A percentile compares a stretch with the other conserved stretches of the same genome.
phyloP scores from a whole-genome alignment of 148 eudicot species.

The Dianthus caryophyllus region DNA sequence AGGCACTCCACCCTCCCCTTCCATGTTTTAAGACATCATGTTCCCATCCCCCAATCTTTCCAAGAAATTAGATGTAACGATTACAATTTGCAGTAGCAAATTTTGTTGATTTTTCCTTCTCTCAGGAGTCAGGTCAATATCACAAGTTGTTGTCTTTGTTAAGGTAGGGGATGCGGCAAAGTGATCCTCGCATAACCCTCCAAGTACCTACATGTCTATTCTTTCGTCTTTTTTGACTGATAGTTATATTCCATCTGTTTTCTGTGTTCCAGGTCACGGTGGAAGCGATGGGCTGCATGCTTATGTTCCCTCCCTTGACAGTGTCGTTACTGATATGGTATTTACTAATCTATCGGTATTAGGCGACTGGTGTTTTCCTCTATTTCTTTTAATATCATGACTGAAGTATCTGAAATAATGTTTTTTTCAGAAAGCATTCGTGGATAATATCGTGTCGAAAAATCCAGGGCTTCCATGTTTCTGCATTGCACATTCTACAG shows the following conservation, averaged over 20 bases:
- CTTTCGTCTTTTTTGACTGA: neutral
- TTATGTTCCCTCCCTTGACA: slow-evolving; percentile 75
- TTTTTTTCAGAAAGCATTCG: slow-evolving; percentile 46
- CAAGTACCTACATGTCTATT: neutral
- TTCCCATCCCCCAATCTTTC: neutral
- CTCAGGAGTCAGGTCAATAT: too few species aligned
- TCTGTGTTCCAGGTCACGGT: slow-evolving; percentile 59
- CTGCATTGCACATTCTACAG: slow-evolving; percentile 90
- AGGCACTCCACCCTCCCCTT: neutral
- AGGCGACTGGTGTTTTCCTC: neutral
- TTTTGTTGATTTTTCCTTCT: neutral
- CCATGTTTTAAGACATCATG: neutral
- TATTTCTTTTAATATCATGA: neutral
- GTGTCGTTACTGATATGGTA: slow-evolving; percentile 73
- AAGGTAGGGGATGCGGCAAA: neutral
- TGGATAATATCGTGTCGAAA: slow-evolving; percentile 46
- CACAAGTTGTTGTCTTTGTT: too few species aligned
- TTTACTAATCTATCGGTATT: neutral
- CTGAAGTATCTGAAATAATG: neutral
- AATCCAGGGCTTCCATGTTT: slow-evolving; percentile 70
- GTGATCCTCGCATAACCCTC: neutral
- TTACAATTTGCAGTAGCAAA: neutral
- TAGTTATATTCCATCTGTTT: neutral
- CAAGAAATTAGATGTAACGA: neutral
- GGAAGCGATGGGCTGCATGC: slow-evolving; percentile 97